Base-by-base conservation (phyloP, 352 stramenopile species). In the Pythium phragmiticola region DNA sequence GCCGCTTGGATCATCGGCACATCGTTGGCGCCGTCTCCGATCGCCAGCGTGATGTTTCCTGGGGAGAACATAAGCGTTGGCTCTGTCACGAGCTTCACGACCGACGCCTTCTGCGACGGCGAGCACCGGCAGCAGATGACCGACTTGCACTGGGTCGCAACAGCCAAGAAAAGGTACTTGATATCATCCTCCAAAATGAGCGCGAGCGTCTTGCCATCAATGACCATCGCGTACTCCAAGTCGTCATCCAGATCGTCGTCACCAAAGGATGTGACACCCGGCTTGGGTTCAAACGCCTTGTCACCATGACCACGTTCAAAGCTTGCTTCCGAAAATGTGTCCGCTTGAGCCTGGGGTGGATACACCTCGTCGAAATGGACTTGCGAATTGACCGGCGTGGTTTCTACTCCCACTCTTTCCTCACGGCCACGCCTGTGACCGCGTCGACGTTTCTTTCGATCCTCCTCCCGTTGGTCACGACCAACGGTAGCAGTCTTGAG, bases 181-280 rank as follows among this genome's bases (percentile, higher is more conserved):
- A 95, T 94, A 63, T 96, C 88, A 69, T 95, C 82, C 57, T 94
- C 86, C 34, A 96, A 70, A 34, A 94, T 76, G 26, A 96, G 65
- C 19, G 84, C 80, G 3, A 95, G 70, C 14, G 87, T 95, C 60
- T 91, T 92, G 11, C 87, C 87, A 60, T 96, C 87, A 54, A 96
- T 96, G n/a, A 96, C 87, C 86, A 96, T 94, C 14, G 86, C 87
- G 58, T 93, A 95, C 55, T 95, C 88, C 19, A 96, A 52, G 9
- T 94, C 82, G 26, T 94, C 86, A 19, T 94, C 84, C 4, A 87
- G 60, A 14, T 70, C 86, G 36, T 90, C 82, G 14, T 79, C 82
- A 13, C 13, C 50, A 16, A 66, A 36, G 2, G 58, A 66, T 2
- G 19, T 33, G 1, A 42, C 4, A 14, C 59, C 70, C 14, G 68